Percentiles rank a stretch among this genome's conserved stretches.
Evolutionary conservation across 257 asterid genomes (phyloP).

Genomic region (Dorcoceras hygrometricum): DNA sequence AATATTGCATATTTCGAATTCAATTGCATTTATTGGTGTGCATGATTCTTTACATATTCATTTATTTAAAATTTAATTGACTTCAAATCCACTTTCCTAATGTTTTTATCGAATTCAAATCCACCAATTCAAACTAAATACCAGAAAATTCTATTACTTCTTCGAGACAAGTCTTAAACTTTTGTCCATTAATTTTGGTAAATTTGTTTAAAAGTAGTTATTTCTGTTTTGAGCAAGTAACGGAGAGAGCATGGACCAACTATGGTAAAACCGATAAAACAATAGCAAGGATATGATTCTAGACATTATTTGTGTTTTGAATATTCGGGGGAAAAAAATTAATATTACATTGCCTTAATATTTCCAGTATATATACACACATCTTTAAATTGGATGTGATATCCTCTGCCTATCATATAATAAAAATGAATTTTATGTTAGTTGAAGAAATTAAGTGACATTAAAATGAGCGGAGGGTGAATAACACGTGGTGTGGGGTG

Average conservation of each 20-base stretch:
- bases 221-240: constrained; percentile 37
- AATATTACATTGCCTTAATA: no score
- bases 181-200: constrained; percentile 19
- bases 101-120: no score
- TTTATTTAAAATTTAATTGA: background rate
- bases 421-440: background rate
- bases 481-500: constrained; percentile 21
- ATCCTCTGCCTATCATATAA: no score
- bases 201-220: constrained; percentile 47
- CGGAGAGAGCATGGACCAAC: background rate
- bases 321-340: no score
- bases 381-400: no score
- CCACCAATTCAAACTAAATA: no score
- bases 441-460: background rate
- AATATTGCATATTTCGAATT: no score
- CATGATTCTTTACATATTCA: background rate
- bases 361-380: no score
- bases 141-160: no score
- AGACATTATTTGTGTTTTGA: no score
- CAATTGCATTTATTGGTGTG: background rate
- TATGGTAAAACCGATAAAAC: no score
- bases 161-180: background rate
- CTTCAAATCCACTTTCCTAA: no score
- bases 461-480: background rate
- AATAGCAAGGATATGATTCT: background rate